These are phyloP conservation scores for Bassia scoparia DNA, from an alignment of 148 eudicot genomes.

Conservation along the genomic window DNA sequence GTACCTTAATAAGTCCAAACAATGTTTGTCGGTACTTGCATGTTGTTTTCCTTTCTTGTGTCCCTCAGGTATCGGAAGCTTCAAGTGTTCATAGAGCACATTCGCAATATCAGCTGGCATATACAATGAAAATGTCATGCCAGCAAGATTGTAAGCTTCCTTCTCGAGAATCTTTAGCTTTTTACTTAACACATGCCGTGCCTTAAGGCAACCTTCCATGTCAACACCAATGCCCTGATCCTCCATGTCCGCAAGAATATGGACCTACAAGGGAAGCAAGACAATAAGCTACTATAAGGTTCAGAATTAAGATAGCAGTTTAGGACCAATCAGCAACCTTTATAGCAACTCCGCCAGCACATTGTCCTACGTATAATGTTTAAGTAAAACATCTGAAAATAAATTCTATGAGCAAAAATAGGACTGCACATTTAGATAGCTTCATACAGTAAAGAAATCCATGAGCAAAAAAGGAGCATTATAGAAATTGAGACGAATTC, in stretches of 20 bases:
- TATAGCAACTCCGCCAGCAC: background rate
- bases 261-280: conserved; percentile 47
- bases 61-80: conserved; percentile 85
- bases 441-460: background rate
- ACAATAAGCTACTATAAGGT: background rate
- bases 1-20: conserved; percentile 85
- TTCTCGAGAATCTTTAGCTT: conserved; percentile 78
- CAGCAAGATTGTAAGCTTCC: conserved; percentile 89
- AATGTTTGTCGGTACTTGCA: conserved; percentile 91
- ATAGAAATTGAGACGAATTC: too few species aligned
- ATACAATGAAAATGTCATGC: conserved; percentile 77
- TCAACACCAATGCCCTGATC: conserved; percentile 89
- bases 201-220: conserved; percentile 91
- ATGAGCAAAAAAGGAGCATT: too few species aligned
- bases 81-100: conserved; percentile 75
- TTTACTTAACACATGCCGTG: conserved; percentile 66
- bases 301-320: background rate
- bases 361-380: background rate
- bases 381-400: background rate
- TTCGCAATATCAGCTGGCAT: conserved; percentile 94
- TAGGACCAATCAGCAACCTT: background rate
- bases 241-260: conserved; percentile 95
- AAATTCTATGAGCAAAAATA: background rate
- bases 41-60: conserved; percentile 67
- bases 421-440: background rate